Percentiles rank a stretch among this genome's conserved stretches.
These are phyloP conservation scores for Cladosporium sp. DNA, from an alignment of 2,329 filamentous ascomycete genomes.

Conservation along the genomic window DNA sequence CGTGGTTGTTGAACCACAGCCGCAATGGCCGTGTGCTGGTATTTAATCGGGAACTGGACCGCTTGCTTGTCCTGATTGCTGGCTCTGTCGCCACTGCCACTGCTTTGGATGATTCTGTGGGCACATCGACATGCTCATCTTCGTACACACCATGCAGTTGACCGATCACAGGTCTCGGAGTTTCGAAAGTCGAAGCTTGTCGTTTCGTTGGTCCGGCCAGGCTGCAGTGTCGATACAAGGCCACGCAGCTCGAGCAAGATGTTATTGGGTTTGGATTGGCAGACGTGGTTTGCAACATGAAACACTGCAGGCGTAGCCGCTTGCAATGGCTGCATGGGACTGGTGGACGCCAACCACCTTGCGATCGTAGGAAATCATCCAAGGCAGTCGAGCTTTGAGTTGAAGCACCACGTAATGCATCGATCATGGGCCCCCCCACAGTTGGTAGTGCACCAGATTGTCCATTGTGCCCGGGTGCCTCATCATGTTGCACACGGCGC, in stretches of 20 bases:
- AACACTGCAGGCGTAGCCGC: neutral
- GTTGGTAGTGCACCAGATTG: neutral
- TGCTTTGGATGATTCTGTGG: neutral
- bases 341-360: slow-evolving; percentile 2
- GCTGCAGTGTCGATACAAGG: slow-evolving; percentile 2
- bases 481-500: neutral
- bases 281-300: slow-evolving; percentile 1
- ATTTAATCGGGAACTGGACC: neutral
- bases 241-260: slow-evolving; percentile 3
- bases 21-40: neutral
- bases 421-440: neutral
- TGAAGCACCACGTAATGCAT: neutral
- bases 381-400: neutral
- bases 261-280: slow-evolving; percentile 4
- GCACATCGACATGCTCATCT: neutral
- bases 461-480: neutral
- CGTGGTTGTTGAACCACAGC: neutral
- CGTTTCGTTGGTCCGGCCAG: neutral
- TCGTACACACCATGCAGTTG: slow-evolving; percentile 5
- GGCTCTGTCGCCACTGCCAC: neutral
- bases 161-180: slow-evolving; percentile 1
- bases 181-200: neutral
- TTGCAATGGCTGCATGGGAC: neutral
- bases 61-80: neutral
- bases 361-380: neutral